A percentile compares a stretch with the other conserved stretches of the same genome.
phyloP scores from a whole-genome alignment of 1,284 basidiomycete species.

The Tilletia setariae region DNA sequence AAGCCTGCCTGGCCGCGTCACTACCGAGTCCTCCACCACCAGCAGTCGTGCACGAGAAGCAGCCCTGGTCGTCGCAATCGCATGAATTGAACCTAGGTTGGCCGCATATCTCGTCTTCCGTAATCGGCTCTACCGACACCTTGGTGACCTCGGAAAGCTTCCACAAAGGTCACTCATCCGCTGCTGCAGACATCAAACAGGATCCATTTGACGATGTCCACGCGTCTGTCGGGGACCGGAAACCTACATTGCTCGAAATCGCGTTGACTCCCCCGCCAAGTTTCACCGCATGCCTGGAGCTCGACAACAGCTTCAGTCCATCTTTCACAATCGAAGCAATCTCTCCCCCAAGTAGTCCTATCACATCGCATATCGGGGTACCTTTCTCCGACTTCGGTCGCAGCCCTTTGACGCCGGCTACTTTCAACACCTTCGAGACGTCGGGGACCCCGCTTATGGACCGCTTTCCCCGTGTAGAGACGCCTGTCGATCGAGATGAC shows the following conservation, averaged over 20 bases:
- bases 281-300: background rate
- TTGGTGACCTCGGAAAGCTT: background rate
- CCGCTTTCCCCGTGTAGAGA: conserved; percentile 2
- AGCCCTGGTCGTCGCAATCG: no score
- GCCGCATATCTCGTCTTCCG: background rate
- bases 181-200: background rate
- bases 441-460: conserved; percentile 5
- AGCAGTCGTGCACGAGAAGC: background rate
- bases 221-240: background rate
- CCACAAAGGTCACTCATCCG: background rate
- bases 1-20: background rate
- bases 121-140: background rate
- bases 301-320: conserved; percentile 1
- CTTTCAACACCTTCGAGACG: conserved; percentile 6
- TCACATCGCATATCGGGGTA: background rate
- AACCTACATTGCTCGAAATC: background rate
- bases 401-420: background rate
- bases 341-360: background rate
- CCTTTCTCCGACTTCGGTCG: background rate
- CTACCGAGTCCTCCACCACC: conserved; percentile 4
- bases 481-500: background rate
- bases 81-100: background rate
- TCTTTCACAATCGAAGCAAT: conserved; percentile 11
- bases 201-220: background rate
- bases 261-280: background rate